Evolutionary conservation across 331 rosid species (phyloP).

Genomic region (Prunus yedoensis): DNA sequence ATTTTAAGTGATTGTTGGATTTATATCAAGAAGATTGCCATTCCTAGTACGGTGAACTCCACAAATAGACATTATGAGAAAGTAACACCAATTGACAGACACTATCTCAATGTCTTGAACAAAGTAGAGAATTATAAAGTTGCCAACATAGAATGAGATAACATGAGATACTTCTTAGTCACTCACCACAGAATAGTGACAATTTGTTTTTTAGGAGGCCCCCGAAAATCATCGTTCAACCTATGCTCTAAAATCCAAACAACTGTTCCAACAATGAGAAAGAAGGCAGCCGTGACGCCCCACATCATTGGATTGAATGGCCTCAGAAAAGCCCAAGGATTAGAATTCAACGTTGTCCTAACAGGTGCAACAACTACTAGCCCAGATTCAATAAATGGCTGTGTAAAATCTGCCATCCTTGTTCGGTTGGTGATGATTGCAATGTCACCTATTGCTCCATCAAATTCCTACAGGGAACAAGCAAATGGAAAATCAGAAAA

Average conservation of each 20-base stretch:
- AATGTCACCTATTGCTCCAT: conserved; percentile 79
- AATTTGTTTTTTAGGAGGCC: conserved; percentile 72
- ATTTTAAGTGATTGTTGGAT: background rate
- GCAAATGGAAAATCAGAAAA: conserved; percentile 22
- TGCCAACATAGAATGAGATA: background rate
- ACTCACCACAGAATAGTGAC: conserved; percentile 74
- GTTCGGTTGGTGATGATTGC: conserved; percentile 74
- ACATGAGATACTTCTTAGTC: background rate
- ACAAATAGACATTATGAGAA: background rate
- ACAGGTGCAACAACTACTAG: conserved; percentile 77
- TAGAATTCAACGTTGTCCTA: conserved; percentile 34
- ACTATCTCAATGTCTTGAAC: background rate
- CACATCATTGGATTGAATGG: conserved; percentile 71
- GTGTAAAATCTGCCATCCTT: conserved; percentile 77
- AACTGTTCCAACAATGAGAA: conserved; percentile 66
- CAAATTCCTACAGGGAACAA: conserved; percentile 49
- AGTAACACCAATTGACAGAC: background rate
- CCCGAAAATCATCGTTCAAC: conserved; percentile 78
- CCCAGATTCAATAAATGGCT: conserved; percentile 82
- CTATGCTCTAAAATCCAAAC: conserved; percentile 90
- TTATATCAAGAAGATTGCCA: conserved; percentile 8
- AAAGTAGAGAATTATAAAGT: conserved; percentile 4
- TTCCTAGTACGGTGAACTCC: background rate
- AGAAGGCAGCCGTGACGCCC: conserved; percentile 58
- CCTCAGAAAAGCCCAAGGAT: conserved; percentile 72